phyloP scores from a whole-genome alignment of 2,329 filamentous ascomycete species.

The Pleomassaria siparia region DNA sequence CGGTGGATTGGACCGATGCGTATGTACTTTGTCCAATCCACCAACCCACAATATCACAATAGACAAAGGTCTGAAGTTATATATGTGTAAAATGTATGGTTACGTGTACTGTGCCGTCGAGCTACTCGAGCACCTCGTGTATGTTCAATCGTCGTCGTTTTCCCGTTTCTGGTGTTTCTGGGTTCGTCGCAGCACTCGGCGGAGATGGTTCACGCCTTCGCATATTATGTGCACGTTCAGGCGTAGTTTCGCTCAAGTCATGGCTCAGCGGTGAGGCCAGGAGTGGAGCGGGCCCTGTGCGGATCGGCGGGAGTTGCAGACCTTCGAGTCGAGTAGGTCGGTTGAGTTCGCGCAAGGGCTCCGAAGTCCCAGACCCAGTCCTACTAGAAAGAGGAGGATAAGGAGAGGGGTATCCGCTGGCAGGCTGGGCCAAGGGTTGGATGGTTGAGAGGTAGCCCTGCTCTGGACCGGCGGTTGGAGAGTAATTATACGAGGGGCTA shows the following conservation, averaged over 20 bases:
- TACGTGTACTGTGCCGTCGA: constrained; percentile 3
- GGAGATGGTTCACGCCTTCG: constrained; percentile 30
- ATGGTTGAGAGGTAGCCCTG: constrained; percentile 36
- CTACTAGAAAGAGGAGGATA: constrained; percentile 31
- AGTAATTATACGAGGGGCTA: constrained; percentile 38
- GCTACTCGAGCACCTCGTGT: constrained; percentile 38
- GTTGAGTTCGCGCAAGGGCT: constrained; percentile 29
- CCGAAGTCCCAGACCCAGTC: constrained; percentile 27
- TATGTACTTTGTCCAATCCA: neutral
- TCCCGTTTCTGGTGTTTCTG: constrained; percentile 35
- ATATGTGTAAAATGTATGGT: neutral
- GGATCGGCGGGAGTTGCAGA: constrained; percentile 40
- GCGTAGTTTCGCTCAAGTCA: constrained; percentile 21
- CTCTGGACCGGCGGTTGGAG: constrained; percentile 36
- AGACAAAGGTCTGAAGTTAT: neutral
- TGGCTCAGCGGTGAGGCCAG: constrained; percentile 34
- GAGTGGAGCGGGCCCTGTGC: constrained; percentile 30
- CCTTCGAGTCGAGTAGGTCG: constrained; percentile 31
- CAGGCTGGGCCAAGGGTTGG: constrained; percentile 29
- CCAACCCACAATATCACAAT: constrained; percentile 1
- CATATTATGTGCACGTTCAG: constrained; percentile 19
- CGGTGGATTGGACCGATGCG: neutral
- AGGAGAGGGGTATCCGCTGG: constrained; percentile 27
- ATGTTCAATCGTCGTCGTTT: constrained; percentile 42
- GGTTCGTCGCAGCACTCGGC: constrained; percentile 26